Base-by-base conservation (phyloP, 2,329 filamentous ascomycete genomes). In the Microdochium trichocladiopsis region DNA sequence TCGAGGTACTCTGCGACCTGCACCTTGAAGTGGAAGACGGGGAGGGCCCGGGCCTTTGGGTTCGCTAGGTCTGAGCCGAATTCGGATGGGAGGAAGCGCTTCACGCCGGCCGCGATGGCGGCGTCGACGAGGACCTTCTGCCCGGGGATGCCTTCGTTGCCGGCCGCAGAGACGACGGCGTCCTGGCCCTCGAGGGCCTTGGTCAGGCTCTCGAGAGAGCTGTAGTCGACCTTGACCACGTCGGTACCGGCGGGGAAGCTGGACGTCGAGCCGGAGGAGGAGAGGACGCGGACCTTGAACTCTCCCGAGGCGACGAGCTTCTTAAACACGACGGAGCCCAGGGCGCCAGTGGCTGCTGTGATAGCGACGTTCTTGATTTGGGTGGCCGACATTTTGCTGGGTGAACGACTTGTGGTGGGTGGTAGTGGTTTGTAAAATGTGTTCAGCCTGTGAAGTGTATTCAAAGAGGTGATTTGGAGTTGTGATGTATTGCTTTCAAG, bases 11-110 rank as follows among this genome's bases (percentile, higher is more conserved):
- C 56, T 52, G 56, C 33, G 24, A 52, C 45, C 5, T 50, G 33
- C 16, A 55, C 53, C 54, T 63, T 63, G 25, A 51, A 14, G 10
- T 18, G 33, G 50, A 58, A 64, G 18, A 55, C 43, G 48, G 61
- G 61, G 4, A 64, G 51, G 11, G 25, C 18, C 12, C 31, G 31
- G 1, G 50, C 48, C 18, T 58, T 55, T 24, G 54, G 53, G 50
- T 58, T 59, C 10, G 48, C 41, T 1, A 69, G 59, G 67, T 74
- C 63, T 45, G 62, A 59, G 31, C 72, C 72, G 49, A 76, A 87
- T 54, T 86, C 82, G 2, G 78, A 78, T 2, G 83, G 82, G 28
- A 87, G 66, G 68, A 85, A 83, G 12, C 81, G 75, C 61, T 82
- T 73, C 0, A 87, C 80, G 4, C 82, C 81, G 3, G 81, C 80